Percentiles rank a stretch among this genome's conserved stretches.
These are phyloP conservation scores for Cystobasidium slooffiae DNA, from an alignment of 1,284 basidiomycete species.

Conservation along the genomic window DNA sequence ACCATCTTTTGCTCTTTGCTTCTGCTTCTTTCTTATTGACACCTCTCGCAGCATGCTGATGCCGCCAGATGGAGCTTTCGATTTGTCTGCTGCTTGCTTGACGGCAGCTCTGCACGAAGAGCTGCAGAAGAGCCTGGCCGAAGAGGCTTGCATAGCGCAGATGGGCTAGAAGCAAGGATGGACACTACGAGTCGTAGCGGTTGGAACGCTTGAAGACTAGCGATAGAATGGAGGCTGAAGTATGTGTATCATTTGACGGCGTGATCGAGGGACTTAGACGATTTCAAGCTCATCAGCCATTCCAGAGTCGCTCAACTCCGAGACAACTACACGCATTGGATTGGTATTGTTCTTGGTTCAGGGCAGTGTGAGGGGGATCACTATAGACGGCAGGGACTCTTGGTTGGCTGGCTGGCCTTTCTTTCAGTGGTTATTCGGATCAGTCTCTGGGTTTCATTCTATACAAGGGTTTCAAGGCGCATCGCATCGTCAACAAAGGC, in stretches of 20 bases:
- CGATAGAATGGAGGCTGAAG: neutral
- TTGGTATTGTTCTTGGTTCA: too few relatives aligned
- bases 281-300: neutral
- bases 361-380: too few relatives aligned
- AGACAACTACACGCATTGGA: too few relatives aligned
- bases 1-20: constrained; percentile 18
- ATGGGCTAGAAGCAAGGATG: neutral
- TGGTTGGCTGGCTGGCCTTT: too few relatives aligned
- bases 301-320: too few relatives aligned
- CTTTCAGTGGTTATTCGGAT: too few relatives aligned
- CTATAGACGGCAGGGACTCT: too few relatives aligned
- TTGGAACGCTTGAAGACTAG: neutral
- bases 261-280: constrained; percentile 17
- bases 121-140: constrained; percentile 28
- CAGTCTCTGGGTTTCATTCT: too few relatives aligned
- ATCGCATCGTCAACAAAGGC: too few relatives aligned
- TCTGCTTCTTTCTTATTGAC: constrained; percentile 22
- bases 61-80: neutral
- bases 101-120: constrained; percentile 20
- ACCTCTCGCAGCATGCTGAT: constrained; percentile 12
- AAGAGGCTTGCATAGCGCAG: constrained; percentile 13
- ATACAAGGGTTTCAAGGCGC: too few relatives aligned
- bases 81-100: constrained; percentile 10
- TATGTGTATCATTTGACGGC: neutral
- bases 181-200: too few relatives aligned